phyloP scores from a whole-genome alignment of 345 rosid species.

The Sisymbrium altissimum region DNA sequence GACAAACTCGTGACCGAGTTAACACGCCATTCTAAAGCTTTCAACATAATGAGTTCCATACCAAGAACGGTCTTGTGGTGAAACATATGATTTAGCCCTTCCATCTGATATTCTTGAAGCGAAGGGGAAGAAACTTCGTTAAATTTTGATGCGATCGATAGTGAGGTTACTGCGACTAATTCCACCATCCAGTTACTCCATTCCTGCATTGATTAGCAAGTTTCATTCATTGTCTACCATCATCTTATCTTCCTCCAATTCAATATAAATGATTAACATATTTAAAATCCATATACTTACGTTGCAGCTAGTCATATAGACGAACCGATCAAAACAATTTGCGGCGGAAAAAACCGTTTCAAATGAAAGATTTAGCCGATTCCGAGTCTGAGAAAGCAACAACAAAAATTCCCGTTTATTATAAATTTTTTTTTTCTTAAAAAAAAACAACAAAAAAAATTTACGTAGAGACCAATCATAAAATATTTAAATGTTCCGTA shows the following conservation, averaged over 20 bases:
- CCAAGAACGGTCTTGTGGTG: constrained; percentile 43
- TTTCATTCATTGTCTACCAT: not conserved
- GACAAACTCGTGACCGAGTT: constrained; percentile 51
- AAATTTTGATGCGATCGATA: constrained; percentile 69
- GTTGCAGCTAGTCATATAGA: constrained; percentile 30
- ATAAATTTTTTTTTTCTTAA: too few relatives aligned
- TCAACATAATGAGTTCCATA: constrained; percentile 59
- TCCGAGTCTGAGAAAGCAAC: not conserved
- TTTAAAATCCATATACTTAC: constrained; percentile 35
- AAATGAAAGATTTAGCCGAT: constrained; percentile 1
- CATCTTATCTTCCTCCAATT: not conserved
- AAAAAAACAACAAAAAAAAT: too few relatives aligned
- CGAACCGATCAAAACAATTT: constrained; percentile 18
- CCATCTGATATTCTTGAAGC: constrained; percentile 62
- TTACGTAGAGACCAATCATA: too few relatives aligned
- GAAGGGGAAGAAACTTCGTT: constrained; percentile 45
- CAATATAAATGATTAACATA: too few relatives aligned
- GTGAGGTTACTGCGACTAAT: constrained; percentile 51
- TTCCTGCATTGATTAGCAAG: constrained; percentile 31
- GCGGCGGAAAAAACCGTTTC: constrained; percentile 28
- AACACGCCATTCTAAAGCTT: constrained; percentile 62
- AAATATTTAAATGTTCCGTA: too few relatives aligned
- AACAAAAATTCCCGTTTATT: not conserved
- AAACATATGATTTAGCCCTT: constrained; percentile 58
- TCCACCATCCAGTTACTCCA: constrained; percentile 79